A percentile compares a stretch with the other conserved stretches of the same genome.
These are phyloP conservation scores for Penicillium roqueforti DNA, from an alignment of 495 filamentous ascomycete genomes.

Conservation along the genomic window DNA sequence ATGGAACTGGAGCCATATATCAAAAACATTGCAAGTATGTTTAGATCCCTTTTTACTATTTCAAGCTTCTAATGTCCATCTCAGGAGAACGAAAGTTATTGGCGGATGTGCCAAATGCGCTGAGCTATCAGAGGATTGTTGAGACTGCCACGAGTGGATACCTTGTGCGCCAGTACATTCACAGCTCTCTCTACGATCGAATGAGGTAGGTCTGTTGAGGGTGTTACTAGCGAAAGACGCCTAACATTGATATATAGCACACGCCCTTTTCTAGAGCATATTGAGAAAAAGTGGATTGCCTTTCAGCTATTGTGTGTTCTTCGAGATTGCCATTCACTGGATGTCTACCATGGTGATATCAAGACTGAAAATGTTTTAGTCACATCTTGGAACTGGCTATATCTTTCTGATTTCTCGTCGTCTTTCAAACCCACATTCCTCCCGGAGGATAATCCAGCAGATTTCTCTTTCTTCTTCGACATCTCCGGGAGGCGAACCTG, in stretches of 20 bases:
- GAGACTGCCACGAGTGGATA: slow-evolving; percentile 90
- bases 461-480: slow-evolving; percentile 97
- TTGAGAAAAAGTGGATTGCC: slow-evolving; percentile 98
- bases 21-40: slow-evolving; percentile 66
- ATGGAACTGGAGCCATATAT: slow-evolving; percentile 76
- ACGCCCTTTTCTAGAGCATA: slow-evolving; percentile 92
- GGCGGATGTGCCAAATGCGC: slow-evolving; percentile 81
- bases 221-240: not conserved
- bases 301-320: slow-evolving; percentile 93
- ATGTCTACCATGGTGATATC: slow-evolving; percentile 95
- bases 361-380: slow-evolving; percentile 96
- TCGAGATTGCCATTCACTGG: slow-evolving; percentile 85
- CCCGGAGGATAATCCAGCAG: slow-evolving; percentile 94
- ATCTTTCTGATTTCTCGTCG: slow-evolving; percentile 91
- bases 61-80: slow-evolving; percentile 8
- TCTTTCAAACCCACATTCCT: slow-evolving; percentile 94
- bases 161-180: slow-evolving; percentile 91
- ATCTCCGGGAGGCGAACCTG: slow-evolving; percentile 89
- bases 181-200: slow-evolving; percentile 96
- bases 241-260: slow-evolving; percentile 56
- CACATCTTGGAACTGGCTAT: slow-evolving; percentile 99
- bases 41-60: not conserved
- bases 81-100: slow-evolving; percentile 76
- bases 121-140: slow-evolving; percentile 82
- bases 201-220: slow-evolving; percentile 56